Percentiles rank a stretch among this genome's conserved stretches.
phyloP scores from a whole-genome alignment of 345 rosid species.

The Brassica rapa region DNA sequence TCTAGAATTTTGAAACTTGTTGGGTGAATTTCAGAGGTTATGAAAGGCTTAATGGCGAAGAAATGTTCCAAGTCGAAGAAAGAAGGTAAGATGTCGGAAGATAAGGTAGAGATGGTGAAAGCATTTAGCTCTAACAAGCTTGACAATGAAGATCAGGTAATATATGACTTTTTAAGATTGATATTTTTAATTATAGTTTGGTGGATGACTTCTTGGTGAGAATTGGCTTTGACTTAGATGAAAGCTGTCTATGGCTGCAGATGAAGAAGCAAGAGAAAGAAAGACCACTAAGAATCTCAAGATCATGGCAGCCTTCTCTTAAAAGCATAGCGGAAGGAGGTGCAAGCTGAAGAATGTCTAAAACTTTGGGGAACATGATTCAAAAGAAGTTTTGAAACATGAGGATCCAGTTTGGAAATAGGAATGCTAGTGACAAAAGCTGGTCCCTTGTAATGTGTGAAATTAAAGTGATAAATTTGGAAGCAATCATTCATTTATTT shows the following conservation, averaged over 20 bases:
- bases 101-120: constrained; percentile 26
- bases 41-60: constrained; percentile 73
- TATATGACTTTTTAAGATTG: background rate
- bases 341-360: constrained; percentile 41
- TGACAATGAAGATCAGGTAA: constrained; percentile 53
- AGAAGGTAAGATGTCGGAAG: constrained; percentile 42
- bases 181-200: background rate
- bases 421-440: constrained; percentile 22
- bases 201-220: background rate
- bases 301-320: constrained; percentile 91
- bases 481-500: constrained; percentile 19
- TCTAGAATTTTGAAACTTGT: constrained; percentile 13
- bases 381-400: constrained; percentile 2
- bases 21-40: constrained; percentile 60
- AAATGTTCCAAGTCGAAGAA: constrained; percentile 63
- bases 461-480: background rate
- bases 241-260: constrained; percentile 31
- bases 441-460: constrained; percentile 27
- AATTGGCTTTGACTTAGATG: background rate
- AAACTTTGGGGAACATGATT: background rate
- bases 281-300: constrained; percentile 50
- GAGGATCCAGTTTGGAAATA: constrained; percentile 27
- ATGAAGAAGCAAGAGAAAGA: constrained; percentile 58
- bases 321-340: constrained; percentile 87
- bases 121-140: constrained; percentile 44